Evolutionary conservation across 306 rosid genomes (phyloP).

Genomic region (Vigna angularis): DNA sequence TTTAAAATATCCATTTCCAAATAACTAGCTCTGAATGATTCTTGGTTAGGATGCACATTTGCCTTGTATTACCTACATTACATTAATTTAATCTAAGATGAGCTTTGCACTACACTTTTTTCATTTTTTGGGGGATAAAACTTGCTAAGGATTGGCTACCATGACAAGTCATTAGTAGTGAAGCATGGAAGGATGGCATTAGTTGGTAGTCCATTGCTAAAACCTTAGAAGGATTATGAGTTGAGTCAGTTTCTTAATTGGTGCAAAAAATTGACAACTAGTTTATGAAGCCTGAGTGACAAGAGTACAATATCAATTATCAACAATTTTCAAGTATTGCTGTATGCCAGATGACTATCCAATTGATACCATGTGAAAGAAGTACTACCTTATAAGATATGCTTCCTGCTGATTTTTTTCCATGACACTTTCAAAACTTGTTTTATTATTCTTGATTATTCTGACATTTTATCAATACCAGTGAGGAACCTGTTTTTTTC

Average conservation of each 20-base stretch:
- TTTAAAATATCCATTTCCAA: slow-evolving; percentile 21
- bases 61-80: slow-evolving; percentile 6
- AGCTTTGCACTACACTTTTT: slow-evolving; percentile 2
- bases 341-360: not conserved
- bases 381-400: not conserved
- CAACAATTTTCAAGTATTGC: not conserved
- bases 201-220: slow-evolving; percentile 16
- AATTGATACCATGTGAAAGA: slow-evolving; percentile 14
- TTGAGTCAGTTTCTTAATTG: not conserved
- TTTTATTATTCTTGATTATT: slow-evolving; percentile 19
- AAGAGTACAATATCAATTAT: not conserved
- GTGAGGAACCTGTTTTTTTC: slow-evolving; percentile 14
- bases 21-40: slow-evolving; percentile 18
- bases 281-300: not conserved
- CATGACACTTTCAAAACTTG: slow-evolving; percentile 11
- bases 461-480: not conserved
- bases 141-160: not conserved
- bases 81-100: slow-evolving; percentile 7
- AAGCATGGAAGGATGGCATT: slow-evolving; percentile 12
- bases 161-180: not conserved
- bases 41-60: not conserved
- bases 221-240: slow-evolving; percentile 12
- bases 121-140: slow-evolving; percentile 24
- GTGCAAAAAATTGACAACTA: slow-evolving; percentile 1
- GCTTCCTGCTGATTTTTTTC: not conserved